Evolutionary conservation across 2,329 filamentous ascomycete species (phyloP).

Genomic region (Gliomastix tumulicola): DNA sequence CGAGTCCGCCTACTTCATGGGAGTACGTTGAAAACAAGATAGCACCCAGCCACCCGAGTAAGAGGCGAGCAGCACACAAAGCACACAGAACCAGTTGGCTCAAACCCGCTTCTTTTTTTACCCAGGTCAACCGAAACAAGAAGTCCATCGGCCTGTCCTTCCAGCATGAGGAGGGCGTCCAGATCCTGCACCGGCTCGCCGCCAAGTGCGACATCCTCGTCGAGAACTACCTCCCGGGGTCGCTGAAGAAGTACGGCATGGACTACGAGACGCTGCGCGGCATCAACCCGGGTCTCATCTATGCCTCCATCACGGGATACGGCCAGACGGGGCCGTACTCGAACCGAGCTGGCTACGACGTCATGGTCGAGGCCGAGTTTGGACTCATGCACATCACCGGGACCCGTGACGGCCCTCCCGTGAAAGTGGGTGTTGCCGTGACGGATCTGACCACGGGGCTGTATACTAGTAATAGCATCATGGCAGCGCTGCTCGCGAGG

Average conservation of each 20-base stretch:
- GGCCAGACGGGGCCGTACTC: slow-evolving; percentile 91
- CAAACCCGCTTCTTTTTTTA: not conserved
- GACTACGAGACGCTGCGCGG: slow-evolving; percentile 75
- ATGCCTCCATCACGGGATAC: slow-evolving; percentile 95
- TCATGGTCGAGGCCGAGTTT: slow-evolving; percentile 99
- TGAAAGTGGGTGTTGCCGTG: slow-evolving; percentile 95
- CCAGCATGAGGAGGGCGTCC: slow-evolving; percentile 73
- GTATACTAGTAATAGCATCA: slow-evolving; percentile 91
- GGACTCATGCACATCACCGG: slow-evolving; percentile 99
- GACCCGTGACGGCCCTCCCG: slow-evolving; percentile 76
- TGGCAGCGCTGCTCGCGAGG: slow-evolving; percentile 81
- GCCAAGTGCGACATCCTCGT: slow-evolving; percentile 87
- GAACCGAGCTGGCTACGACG: slow-evolving; percentile 87
- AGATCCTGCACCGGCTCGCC: slow-evolving; percentile 79
- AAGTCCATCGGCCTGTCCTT: slow-evolving; percentile 91
- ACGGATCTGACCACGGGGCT: slow-evolving; percentile 93
- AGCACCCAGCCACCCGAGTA: not conserved
- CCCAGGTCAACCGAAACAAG: slow-evolving; percentile 90
- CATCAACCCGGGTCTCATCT: slow-evolving; percentile 83
- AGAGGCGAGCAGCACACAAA: not conserved
- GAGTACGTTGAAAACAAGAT: slow-evolving; percentile 43
- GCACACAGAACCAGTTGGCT: not conserved
- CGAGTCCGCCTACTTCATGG: slow-evolving; percentile 91
- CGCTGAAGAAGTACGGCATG: slow-evolving; percentile 82
- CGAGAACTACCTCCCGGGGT: slow-evolving; percentile 91